Evolutionary conservation across 1,284 basidiomycete species (phyloP), one percentile per base, ranked within the genome.

Genomic region (Mycosarcoma maydis): DNA sequence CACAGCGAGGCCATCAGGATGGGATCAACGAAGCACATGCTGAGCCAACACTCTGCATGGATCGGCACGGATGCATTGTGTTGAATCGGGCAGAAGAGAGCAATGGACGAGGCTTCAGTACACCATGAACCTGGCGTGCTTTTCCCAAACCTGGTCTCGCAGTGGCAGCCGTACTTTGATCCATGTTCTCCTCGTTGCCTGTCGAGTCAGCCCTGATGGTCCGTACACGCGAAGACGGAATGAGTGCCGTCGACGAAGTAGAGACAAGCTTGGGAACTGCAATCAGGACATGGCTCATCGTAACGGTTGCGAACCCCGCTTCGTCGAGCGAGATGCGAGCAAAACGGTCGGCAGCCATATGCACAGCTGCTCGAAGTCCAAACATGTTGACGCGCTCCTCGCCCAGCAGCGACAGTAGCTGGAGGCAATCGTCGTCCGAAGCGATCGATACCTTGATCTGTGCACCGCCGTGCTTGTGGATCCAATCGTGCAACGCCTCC

Each of bases 341-440:
- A 36, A 48, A 49, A 11, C 54, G 60, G 29, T 64, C 49, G n/a
- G 60, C 60, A 36, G 60, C 60, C n/a, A 49, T 26, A 13, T 41
- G 49, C 17, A 64, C 45, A 6, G 60, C 60, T 6, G 11, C 38
- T 33, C 30, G 39, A 16, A 64, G 53, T 13, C 60, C 60, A 2
- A 50, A 11, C 5, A 23, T 17, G 10, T 22, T 36, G 6, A 27
- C 45, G 7, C 34, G 27, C 13, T 49, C 32, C 10, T 19, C 30
- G 8, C 30, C 48, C 7, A 67, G 53, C 41, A 56, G 33, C 24
- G 58, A 27, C 6, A 70, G 60, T 42, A 70, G 24, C 16, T 48
- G 48, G 6, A 70, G 22, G 24, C 67, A 70, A 50, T 70, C 67
- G 43, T 70, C 67, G 26, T 70, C 67, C 24, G 67, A 70, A 16